Conservation (phyloP, 73 alveolate species). For the Paramecium primaurelia region DNA sequence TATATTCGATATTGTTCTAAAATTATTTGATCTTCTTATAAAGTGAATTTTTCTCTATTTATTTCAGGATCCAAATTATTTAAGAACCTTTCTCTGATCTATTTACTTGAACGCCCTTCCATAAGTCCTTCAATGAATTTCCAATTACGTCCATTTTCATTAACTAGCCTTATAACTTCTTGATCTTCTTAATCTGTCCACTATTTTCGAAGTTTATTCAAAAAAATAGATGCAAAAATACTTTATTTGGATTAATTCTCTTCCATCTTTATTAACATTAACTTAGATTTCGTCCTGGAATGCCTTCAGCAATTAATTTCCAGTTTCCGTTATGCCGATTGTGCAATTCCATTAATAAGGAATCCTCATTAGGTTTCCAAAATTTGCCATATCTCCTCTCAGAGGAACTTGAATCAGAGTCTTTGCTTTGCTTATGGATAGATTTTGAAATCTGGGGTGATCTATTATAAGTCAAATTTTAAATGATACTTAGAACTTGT, state of each 20-base stretch:
- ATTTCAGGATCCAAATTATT: slow-evolving; percentile 42
- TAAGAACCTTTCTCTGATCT: slow-evolving; percentile 34
- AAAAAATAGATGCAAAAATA: not conserved
- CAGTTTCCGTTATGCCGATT: not conserved
- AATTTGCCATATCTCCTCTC: slow-evolving; percentile 35
- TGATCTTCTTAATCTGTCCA: slow-evolving; percentile 31
- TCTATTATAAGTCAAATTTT: not conserved
- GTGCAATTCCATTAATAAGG: not conserved
- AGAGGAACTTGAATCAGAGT: slow-evolving; percentile 39
- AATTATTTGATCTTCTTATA: slow-evolving; percentile 10
- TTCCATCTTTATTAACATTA: slow-evolving; percentile 44
- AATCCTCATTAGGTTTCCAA: slow-evolving; percentile 45
- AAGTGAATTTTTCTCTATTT: not conserved
- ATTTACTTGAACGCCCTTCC: not conserved
- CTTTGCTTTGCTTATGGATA: not conserved
- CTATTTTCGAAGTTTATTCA: not conserved
- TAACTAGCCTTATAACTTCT: slow-evolving; percentile 13
- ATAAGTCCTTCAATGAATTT: not conserved
- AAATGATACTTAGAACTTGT: not conserved
- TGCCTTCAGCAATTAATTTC: slow-evolving; percentile 9
- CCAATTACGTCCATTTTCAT: slow-evolving; percentile 32
- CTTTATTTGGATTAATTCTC: slow-evolving; percentile 37
- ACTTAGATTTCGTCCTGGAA: not conserved
- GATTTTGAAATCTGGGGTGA: not conserved
- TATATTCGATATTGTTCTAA: slow-evolving; percentile 27